Percentiles rank a stretch among this genome's conserved stretches.
These are phyloP conservation scores for Clonostachys solani DNA, from an alignment of 2,329 filamentous ascomycete species.

Conservation along the genomic window DNA sequence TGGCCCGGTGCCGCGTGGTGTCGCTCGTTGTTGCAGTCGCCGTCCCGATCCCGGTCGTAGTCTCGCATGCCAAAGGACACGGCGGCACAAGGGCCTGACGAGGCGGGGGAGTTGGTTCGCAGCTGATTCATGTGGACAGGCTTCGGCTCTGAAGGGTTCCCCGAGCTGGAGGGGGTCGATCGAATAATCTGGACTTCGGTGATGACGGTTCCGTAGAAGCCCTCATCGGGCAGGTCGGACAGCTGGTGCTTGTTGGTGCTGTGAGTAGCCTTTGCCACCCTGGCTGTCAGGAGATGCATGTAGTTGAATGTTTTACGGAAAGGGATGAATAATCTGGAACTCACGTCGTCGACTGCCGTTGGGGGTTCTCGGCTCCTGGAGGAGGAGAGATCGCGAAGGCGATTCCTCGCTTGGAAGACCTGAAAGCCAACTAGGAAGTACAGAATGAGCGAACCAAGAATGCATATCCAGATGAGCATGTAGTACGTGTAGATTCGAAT, in stretches of 20 bases:
- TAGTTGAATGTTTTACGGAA: background rate
- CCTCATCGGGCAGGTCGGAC: constrained; percentile 18
- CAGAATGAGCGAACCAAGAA: constrained; percentile 47
- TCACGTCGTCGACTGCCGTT: constrained; percentile 24
- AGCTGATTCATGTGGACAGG: background rate
- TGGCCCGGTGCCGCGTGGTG: background rate
- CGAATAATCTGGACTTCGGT: constrained; percentile 45
- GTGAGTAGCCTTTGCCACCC: background rate
- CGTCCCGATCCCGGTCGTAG: background rate
- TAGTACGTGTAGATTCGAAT: constrained; percentile 60
- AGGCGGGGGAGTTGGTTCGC: background rate
- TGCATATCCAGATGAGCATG: constrained; percentile 57
- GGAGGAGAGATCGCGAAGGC: constrained; percentile 47
- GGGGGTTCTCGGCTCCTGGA: constrained; percentile 12
- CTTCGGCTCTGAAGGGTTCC: constrained; percentile 5
- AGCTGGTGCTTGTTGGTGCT: constrained; percentile 2
- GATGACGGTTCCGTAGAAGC: constrained; percentile 45
- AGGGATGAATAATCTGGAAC: constrained; percentile 1
- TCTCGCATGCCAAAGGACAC: background rate
- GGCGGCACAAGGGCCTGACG: background rate
- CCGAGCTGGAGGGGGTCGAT: constrained; percentile 8
- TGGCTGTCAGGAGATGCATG: background rate
- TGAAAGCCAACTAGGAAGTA: constrained; percentile 55
- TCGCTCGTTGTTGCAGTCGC: background rate
- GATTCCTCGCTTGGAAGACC: constrained; percentile 54